Evolutionary conservation across 805 yeast genomes (phyloP), one percentile per base, ranked within the genome.

Genomic region (Candida nanaspora): DNA sequence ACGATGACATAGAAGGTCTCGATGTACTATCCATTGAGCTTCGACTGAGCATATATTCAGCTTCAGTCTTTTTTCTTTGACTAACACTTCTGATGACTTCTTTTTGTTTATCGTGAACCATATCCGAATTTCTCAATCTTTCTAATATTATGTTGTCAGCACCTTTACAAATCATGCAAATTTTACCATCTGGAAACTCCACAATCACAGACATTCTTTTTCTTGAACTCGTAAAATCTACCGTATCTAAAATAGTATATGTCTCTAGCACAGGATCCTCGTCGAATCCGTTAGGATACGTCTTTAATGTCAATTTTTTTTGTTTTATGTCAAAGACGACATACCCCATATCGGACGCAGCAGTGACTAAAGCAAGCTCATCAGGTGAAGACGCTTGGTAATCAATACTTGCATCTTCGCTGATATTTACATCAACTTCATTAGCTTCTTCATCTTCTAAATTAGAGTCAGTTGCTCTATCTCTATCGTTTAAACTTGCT

Each of bases 301-400:
- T 76, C 49, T 89, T 80, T 19, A 93, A 63, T 0, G 81, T 74
- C 35, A 93, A 57, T 1, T 64, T 59, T 43, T 73, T 74, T 35
- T 76, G 77, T 44, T 76, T 76, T 41, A 84, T 76, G 43, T 86
- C 87, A 42, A 68, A 71, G 7, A 89, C 84, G n/a, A 89, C 79
- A 58, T 70, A 93, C 0, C 99, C 99, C 70, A 93, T 70, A 55
- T 93, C 98, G 49, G 96, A 72, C 0, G 98, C 98, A 1, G 98
- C 98, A 35, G 82, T 78, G 3, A 93, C 91, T 25, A 93, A 65
- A 0, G 99, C 98, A 38, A 89, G 63, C 58, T 93, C 99, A 62
- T 93, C 99, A 0, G 98, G 99, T 0, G 97, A 89, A 0, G 98
- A 80, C 0, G 98, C 86, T 56, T 91, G 97, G 52, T 93, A 93